phyloP scores from a whole-genome alignment of 1,284 basidiomycete species.

The Tranzscheliella williamsii region DNA sequence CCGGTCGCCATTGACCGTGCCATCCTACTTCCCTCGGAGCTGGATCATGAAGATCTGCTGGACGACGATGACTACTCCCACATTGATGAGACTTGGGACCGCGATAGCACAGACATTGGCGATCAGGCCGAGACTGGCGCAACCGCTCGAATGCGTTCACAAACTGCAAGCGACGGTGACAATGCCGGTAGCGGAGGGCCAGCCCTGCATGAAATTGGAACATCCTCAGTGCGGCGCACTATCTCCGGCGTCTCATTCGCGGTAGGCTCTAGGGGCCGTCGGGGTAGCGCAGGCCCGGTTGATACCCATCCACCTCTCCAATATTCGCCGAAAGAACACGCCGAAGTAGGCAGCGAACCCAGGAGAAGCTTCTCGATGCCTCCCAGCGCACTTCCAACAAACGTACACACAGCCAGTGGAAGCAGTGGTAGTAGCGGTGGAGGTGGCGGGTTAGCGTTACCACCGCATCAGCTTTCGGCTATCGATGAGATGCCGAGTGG shows the following conservation, averaged over 20 bases:
- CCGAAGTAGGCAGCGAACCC: too few species aligned
- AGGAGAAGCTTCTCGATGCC: slow-evolving; percentile 22
- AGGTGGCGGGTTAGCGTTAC: neutral
- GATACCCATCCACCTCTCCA: too few species aligned
- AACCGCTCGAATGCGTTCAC: too few species aligned
- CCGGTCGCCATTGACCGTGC: slow-evolving; percentile 80
- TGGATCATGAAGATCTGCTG: slow-evolving; percentile 43
- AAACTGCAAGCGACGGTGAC: too few species aligned
- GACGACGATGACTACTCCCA: slow-evolving; percentile 38
- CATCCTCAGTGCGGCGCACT: slow-evolving; percentile 6
- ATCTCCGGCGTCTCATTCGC: slow-evolving; percentile 31
- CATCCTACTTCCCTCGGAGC: slow-evolving; percentile 59
- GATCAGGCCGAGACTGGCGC: neutral
- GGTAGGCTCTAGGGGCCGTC: slow-evolving; percentile 3
- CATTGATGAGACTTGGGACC: slow-evolving; percentile 21
- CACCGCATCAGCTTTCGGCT: slow-evolving; percentile 23
- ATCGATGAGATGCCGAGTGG: slow-evolving; percentile 32
- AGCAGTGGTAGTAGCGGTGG: neutral
- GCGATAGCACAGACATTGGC: slow-evolving; percentile 10
- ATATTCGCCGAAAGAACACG: too few species aligned
- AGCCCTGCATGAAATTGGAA: slow-evolving; percentile 1
- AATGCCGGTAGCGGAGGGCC: too few species aligned
- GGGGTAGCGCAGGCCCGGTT: too few species aligned
- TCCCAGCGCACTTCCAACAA: slow-evolving; percentile 13
- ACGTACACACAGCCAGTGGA: too few species aligned